A percentile compares a stretch with the other conserved stretches of the same genome.
Conservation (phyloP, 106 monocot genomes). For the Dendrobium chrysotoxum region DNA sequence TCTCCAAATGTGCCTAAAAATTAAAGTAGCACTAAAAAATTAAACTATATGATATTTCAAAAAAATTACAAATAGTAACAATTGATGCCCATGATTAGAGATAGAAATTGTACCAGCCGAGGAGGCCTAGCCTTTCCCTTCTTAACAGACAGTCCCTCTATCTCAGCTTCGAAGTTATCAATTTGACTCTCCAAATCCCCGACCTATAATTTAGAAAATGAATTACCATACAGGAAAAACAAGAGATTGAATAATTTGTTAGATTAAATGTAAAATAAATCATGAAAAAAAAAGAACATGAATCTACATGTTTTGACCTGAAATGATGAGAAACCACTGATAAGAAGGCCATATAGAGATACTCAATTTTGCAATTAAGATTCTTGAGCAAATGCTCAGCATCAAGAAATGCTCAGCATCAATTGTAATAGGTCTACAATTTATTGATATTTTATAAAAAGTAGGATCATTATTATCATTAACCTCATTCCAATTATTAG, state of each 20-base stretch:
- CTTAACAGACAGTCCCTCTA: slow-evolving; percentile 88
- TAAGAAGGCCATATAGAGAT: background rate
- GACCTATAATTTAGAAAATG: slow-evolving; percentile 36
- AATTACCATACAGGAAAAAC: background rate
- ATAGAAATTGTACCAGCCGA: slow-evolving; percentile 54
- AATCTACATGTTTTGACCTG: background rate
- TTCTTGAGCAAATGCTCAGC: background rate
- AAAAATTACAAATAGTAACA: background rate
- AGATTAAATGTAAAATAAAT: background rate
- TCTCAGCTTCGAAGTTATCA: slow-evolving; percentile 92
- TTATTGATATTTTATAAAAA: background rate
- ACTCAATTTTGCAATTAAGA: background rate
- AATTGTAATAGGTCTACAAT: background rate
- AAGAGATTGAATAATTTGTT: background rate
- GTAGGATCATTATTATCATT: background rate
- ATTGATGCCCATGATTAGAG: background rate
- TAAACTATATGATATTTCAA: slow-evolving; percentile 2
- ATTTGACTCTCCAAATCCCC: slow-evolving; percentile 87
- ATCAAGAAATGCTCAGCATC: background rate
- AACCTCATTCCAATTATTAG: background rate
- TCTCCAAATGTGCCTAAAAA: slow-evolving; percentile 76
- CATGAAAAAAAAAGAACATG: background rate
- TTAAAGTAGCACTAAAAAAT: slow-evolving; percentile 4
- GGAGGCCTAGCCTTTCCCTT: slow-evolving; percentile 91
- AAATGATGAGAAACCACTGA: background rate